Evolutionary conservation across 208 protist genomes (phyloP).

Genomic region (Wallacemonas collosoma): DNA sequence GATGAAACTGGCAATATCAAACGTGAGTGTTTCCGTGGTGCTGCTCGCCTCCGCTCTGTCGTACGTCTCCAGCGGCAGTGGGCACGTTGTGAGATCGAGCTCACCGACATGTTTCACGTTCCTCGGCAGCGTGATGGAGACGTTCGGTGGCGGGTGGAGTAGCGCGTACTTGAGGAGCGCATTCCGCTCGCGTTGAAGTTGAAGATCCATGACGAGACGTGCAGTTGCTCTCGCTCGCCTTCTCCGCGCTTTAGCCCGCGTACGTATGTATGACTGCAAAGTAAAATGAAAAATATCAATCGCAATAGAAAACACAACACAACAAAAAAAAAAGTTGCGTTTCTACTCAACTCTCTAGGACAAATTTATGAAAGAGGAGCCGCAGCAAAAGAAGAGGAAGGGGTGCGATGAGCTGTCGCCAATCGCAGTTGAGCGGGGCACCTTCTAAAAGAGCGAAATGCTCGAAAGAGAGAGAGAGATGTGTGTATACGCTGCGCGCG

Average conservation of each 20-base stretch:
- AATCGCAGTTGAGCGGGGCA: too few relatives aligned
- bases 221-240: too few relatives aligned
- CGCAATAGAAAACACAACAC: not conserved
- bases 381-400: not conserved
- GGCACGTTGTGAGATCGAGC: conserved; percentile 39
- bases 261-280: too few relatives aligned
- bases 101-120: conserved; percentile 25
- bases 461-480: too few relatives aligned
- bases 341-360: not conserved
- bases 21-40: not conserved
- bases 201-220: conserved; percentile 21
- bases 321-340: conserved; percentile 13
- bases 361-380: not conserved
- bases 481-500: too few relatives aligned
- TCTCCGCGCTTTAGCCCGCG: too few relatives aligned
- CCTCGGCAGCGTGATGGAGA: conserved; percentile 39
- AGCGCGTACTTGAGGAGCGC: conserved; percentile 59
- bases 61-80: conserved; percentile 39
- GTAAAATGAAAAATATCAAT: too few relatives aligned
- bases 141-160: conserved; percentile 50
- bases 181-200: conserved; percentile 44
- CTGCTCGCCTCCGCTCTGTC: conserved; percentile 9
- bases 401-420: not conserved
- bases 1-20: conserved; percentile 1
- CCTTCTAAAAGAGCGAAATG: too few relatives aligned